Percentiles rank a stretch among this genome's conserved stretches.
phyloP scores from a whole-genome alignment of 2,329 filamentous ascomycete species.

The Fusarium paranaense region DNA sequence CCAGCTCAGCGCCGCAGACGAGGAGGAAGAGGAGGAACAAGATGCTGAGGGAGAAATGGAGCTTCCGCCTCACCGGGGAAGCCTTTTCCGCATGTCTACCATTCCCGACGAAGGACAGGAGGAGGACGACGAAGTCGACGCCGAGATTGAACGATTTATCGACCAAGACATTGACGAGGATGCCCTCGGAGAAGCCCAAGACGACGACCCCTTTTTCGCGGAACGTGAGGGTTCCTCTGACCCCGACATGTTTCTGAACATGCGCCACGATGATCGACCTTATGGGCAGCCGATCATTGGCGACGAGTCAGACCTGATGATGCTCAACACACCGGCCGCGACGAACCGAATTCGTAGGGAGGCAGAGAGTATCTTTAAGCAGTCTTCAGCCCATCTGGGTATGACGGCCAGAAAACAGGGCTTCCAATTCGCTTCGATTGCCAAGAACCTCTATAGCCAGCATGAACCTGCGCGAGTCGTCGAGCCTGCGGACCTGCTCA shows the following conservation, averaged over 20 bases:
- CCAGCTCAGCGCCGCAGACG: slow-evolving; percentile 50
- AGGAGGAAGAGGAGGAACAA: slow-evolving; percentile 46
- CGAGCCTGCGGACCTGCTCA: slow-evolving; percentile 78
- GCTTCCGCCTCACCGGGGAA: slow-evolving; percentile 47
- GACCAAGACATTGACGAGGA: slow-evolving; percentile 53
- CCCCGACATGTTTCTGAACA: slow-evolving; percentile 63
- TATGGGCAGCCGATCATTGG: slow-evolving; percentile 55
- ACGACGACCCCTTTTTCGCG: slow-evolving; percentile 51
- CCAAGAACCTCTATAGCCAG: slow-evolving; percentile 73
- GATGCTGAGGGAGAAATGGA: slow-evolving; percentile 52
- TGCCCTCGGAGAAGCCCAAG: slow-evolving; percentile 49
- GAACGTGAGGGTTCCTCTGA: slow-evolving; percentile 56
- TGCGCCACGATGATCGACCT: slow-evolving; percentile 56
- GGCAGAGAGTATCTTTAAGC: slow-evolving; percentile 67
- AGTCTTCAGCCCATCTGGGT: slow-evolving; percentile 61
- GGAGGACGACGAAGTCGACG: slow-evolving; percentile 48
- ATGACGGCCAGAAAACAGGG: slow-evolving; percentile 61
- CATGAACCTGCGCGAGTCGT: slow-evolving; percentile 69
- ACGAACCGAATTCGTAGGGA: slow-evolving; percentile 65
- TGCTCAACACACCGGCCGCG: slow-evolving; percentile 67
- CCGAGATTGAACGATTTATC: slow-evolving; percentile 52
- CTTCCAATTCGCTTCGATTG: slow-evolving; percentile 76
- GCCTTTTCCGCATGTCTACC: slow-evolving; percentile 48
- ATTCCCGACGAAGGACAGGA: slow-evolving; percentile 35
- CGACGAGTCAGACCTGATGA: slow-evolving; percentile 64